Percentiles rank a stretch among this genome's conserved stretches.
phyloP scores from a whole-genome alignment of 2,329 filamentous ascomycete genomes.

The Sporothrix luriei region DNA sequence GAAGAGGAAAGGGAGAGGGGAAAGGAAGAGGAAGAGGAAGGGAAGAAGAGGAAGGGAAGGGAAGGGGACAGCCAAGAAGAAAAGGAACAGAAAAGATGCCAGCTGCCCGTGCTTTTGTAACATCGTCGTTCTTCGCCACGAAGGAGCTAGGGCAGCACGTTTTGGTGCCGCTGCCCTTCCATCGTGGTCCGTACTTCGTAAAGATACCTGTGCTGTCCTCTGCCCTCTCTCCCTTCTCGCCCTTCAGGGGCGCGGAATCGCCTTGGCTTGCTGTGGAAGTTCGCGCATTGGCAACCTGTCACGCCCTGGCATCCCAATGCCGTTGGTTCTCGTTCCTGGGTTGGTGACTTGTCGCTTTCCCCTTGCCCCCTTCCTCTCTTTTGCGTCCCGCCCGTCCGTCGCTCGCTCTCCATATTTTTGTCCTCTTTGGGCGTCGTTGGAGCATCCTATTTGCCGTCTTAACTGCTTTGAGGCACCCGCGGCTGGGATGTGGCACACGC shows the following conservation, averaged over 20 bases:
- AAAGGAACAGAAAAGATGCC: neutral
- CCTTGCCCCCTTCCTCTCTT: neutral
- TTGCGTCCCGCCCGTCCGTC: neutral
- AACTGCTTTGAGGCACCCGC: slow-evolving; percentile 23
- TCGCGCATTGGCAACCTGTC: neutral
- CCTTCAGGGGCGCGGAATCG: neutral
- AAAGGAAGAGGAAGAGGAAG: neutral
- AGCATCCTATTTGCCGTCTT: neutral
- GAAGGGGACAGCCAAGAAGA: neutral
- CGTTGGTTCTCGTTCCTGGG: no score
- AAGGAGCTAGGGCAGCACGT: slow-evolving; percentile 23
- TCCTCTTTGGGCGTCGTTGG: slow-evolving; percentile 2
- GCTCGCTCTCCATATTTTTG: neutral
- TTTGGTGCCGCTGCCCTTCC: neutral
- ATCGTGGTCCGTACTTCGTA: slow-evolving; percentile 4
- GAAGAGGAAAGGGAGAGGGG: slow-evolving; percentile 21
- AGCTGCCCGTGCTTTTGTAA: neutral
- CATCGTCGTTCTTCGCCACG: neutral
- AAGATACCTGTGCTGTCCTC: slow-evolving; percentile 13
- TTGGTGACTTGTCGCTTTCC: neutral
- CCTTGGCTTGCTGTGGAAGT: neutral
- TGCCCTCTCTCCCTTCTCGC: neutral
- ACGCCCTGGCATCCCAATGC: neutral
- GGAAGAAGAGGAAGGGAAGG: slow-evolving; percentile 2
- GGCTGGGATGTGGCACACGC: slow-evolving; percentile 24